Percentiles rank a stretch among this genome's conserved stretches.
Conservation (phyloP, 2,329 filamentous ascomycete species). For the Microdochium paspali region DNA sequence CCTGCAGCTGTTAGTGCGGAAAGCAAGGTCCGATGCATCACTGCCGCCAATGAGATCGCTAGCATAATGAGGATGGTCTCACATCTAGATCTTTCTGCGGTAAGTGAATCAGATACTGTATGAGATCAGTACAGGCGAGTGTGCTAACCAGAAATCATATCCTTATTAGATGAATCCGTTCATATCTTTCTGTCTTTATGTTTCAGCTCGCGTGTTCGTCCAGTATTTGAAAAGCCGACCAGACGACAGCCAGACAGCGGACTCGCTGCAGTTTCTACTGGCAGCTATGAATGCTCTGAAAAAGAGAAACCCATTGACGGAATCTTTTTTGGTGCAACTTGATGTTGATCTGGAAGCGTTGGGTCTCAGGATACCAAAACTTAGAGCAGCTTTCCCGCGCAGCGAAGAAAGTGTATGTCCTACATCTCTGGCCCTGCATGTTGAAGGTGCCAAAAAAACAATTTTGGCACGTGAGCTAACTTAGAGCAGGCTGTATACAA, state of each 20-base stretch:
- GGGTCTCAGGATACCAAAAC: constrained; percentile 49
- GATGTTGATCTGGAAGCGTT: constrained; percentile 82
- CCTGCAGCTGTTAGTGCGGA: constrained; percentile 71
- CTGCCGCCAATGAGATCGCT: constrained; percentile 86
- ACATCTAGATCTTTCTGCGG: constrained; percentile 73
- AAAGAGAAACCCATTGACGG: constrained; percentile 78
- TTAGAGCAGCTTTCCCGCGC: constrained; percentile 45
- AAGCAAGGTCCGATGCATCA: constrained; percentile 87
- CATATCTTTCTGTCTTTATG: constrained; percentile 89
- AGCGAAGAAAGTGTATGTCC: constrained; percentile 39
- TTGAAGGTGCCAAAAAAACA: too few relatives aligned
- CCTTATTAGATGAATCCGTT: constrained; percentile 84
- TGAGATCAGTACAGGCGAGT: background rate
- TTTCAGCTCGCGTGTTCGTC: constrained; percentile 90
- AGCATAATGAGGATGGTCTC: constrained; percentile 93
- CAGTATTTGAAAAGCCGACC: constrained; percentile 94
- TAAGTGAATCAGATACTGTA: constrained; percentile 33
- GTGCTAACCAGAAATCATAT: constrained; percentile 6
- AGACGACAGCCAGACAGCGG: constrained; percentile 66
- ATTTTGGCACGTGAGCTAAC: background rate
- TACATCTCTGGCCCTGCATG: too few relatives aligned
- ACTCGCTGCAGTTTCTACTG: constrained; percentile 83
- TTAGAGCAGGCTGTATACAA: background rate
- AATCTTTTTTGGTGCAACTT: constrained; percentile 88
- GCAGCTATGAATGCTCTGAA: constrained; percentile 87